A percentile compares a stretch with the other conserved stretches of the same genome.
These are phyloP conservation scores for Geosmithia putterillii DNA, from an alignment of 2,329 filamentous ascomycete species.

Conservation along the genomic window DNA sequence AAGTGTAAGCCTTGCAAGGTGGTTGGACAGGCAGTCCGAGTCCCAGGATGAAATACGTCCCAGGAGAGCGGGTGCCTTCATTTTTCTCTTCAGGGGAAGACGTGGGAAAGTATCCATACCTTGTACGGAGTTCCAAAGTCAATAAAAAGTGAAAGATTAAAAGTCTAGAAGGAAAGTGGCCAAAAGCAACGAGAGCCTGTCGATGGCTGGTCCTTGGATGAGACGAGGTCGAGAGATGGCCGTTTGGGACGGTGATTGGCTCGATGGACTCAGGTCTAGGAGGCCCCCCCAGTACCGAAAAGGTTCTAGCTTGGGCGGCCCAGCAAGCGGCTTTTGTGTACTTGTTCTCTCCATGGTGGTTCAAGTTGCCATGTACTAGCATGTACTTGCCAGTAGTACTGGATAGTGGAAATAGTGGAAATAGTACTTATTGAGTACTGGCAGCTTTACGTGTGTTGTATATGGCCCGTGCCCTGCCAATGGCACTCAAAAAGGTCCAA, in stretches of 20 bases:
- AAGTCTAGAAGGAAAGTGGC: conserved; percentile 29
- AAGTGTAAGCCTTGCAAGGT: conserved; percentile 10
- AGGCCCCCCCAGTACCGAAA: not conserved
- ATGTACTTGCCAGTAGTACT: no score
- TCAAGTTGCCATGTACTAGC: no score
- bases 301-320: not conserved
- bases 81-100: conserved; percentile 16
- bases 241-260: conserved; percentile 12
- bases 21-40: conserved; percentile 11
- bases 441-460: no score
- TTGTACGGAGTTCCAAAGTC: no score
- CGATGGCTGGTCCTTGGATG: conserved; percentile 10
- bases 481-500: not conserved
- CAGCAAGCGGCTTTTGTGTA: no score
- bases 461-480: no score
- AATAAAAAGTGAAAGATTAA: conserved; percentile 25
- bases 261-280: not conserved
- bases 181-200: conserved; percentile 17
- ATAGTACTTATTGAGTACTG: no score
- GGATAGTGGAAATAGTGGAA: no score
- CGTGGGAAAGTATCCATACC: conserved; percentile 9
- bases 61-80: conserved; percentile 2
- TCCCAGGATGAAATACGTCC: conserved; percentile 1
- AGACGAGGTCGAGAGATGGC: conserved; percentile 9
- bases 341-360: no score